These are phyloP conservation scores for Thelonectria blattea DNA, from an alignment of 2,329 filamentous ascomycete genomes.

Conservation along the genomic window DNA sequence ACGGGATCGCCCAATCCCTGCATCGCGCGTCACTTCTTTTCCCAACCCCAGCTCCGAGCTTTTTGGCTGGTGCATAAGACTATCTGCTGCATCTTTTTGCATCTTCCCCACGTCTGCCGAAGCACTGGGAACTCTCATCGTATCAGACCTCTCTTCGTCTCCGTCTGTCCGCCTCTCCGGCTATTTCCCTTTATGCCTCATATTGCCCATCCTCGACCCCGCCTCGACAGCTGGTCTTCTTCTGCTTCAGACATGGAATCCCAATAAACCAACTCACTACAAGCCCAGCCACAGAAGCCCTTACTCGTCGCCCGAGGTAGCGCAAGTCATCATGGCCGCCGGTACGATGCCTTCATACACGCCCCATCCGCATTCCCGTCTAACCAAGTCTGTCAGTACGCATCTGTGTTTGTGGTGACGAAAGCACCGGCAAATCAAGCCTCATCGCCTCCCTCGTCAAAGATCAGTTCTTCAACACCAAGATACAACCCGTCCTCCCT, in stretches of 20 bases:
- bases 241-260: constrained; percentile 28
- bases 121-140: constrained; percentile 13
- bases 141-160: constrained; percentile 8
- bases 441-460: constrained; percentile 96
- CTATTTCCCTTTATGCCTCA: constrained; percentile 14
- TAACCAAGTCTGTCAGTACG: constrained; percentile 62
- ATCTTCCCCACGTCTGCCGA: constrained; percentile 4
- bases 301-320: constrained; percentile 7
- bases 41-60: constrained; percentile 28
- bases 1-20: constrained; percentile 33
- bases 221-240: not conserved
- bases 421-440: constrained; percentile 92
- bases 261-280: constrained; percentile 27
- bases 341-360: constrained; percentile 26
- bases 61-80: not conserved
- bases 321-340: constrained; percentile 32
- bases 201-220: not conserved
- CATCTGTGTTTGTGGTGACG: constrained; percentile 95
- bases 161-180: constrained; percentile 10
- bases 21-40: constrained; percentile 25
- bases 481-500: constrained; percentile 92
- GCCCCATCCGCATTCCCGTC: constrained; percentile 9
- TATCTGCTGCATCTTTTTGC: constrained; percentile 20
- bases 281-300: not conserved
- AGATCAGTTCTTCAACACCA: constrained; percentile 93